These are phyloP conservation scores for Beta vulgaris DNA, from an alignment of 148 eudicot genomes.

Conservation along the genomic window DNA sequence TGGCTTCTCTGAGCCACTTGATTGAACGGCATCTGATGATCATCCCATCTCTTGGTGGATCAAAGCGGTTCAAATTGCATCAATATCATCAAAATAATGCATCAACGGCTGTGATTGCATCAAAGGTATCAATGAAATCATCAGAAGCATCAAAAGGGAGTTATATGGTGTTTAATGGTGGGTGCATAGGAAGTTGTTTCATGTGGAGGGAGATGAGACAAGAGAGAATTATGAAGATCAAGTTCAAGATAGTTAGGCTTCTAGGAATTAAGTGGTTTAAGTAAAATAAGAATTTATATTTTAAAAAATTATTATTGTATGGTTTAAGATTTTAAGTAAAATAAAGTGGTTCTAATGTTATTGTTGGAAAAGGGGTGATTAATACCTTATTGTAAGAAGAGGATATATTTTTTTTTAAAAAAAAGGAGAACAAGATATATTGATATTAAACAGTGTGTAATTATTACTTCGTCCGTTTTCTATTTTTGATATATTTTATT, in stretches of 20 bases:
- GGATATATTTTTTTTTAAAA: no score
- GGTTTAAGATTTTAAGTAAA: no score
- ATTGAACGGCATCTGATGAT: conserved; percentile 52
- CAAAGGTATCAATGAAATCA: conserved; percentile 6
- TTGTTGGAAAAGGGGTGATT: no score
- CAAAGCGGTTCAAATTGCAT: conserved; percentile 22
- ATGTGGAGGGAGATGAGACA: conserved; percentile 19
- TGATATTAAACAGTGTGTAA: no score
- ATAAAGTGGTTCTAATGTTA: no score
- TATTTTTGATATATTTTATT: no score
- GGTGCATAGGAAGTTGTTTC: conserved; percentile 25
- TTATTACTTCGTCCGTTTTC: no score
- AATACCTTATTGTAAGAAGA: no score
- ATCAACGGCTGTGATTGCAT: conserved; percentile 18
- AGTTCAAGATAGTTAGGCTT: conserved; percentile 17
- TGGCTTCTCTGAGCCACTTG: conserved; percentile 41
- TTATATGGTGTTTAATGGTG: conserved; percentile 13
- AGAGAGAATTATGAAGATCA: conserved; percentile 24
- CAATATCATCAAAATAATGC: conserved; percentile 11
- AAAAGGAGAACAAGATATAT: no score
- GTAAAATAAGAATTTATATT: background rate
- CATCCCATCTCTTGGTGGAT: conserved; percentile 37
- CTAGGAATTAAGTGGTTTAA: conserved; percentile 20
- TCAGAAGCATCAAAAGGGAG: background rate
- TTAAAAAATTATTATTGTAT: background rate